Conservation (phyloP, 495 filamentous ascomycete genomes). For the Penicillium manginii region DNA sequence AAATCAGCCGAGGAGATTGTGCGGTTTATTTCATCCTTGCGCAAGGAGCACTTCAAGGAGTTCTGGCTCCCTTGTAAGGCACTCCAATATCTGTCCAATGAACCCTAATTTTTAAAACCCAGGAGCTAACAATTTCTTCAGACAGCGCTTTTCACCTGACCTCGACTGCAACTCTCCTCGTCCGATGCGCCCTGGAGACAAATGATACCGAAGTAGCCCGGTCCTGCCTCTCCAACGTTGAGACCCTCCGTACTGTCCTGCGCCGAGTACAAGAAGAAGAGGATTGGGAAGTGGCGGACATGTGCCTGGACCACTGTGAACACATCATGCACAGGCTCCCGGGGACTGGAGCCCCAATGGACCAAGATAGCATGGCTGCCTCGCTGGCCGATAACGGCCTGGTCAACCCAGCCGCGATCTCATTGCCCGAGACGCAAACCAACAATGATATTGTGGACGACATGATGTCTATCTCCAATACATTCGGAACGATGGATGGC, state of each 20-base stretch:
- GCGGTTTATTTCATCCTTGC: constrained; percentile 51
- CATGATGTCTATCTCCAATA: constrained; percentile 56
- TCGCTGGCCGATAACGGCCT: constrained; percentile 34
- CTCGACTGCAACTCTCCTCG: constrained; percentile 51
- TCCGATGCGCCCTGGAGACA: constrained; percentile 53
- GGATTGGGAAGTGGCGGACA: constrained; percentile 58
- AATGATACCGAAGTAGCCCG: constrained; percentile 44
- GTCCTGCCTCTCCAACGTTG: constrained; percentile 47
- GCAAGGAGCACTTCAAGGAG: constrained; percentile 48
- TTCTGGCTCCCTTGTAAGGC: constrained; percentile 51
- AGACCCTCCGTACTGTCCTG: constrained; percentile 46
- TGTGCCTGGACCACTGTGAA: constrained; percentile 58
- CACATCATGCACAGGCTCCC: constrained; percentile 49
- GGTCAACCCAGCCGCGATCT: constrained; percentile 49
- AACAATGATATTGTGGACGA: constrained; percentile 56
- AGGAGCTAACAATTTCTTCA: constrained; percentile 28
- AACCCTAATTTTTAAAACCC: background rate
- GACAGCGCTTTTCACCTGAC: constrained; percentile 55
- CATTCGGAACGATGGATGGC: constrained; percentile 54
- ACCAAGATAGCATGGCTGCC: constrained; percentile 20
- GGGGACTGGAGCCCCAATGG: constrained; percentile 27
- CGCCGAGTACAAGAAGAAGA: constrained; percentile 55
- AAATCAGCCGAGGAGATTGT: constrained; percentile 56
- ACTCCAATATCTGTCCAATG: no score
- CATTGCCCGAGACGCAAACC: constrained; percentile 50